These are phyloP conservation scores for Betula pendula DNA, from an alignment of 306 rosid species.

Conservation along the genomic window DNA sequence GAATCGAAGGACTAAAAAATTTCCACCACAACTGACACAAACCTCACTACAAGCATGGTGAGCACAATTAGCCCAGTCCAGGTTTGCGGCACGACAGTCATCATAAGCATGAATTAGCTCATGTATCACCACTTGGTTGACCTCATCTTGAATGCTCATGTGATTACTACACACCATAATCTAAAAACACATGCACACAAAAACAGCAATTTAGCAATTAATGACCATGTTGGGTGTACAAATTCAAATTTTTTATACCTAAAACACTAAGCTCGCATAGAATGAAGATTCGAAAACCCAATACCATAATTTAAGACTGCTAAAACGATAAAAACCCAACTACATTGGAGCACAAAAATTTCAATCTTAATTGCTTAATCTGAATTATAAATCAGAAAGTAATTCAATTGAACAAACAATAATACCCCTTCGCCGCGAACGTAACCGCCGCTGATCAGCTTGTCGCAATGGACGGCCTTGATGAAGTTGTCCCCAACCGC, in stretches of 20 bases:
- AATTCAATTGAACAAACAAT: neutral
- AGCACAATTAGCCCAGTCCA: slow-evolving; percentile 83
- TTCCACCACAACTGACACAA: slow-evolving; percentile 16
- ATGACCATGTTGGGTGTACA: neutral
- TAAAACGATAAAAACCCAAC: neutral
- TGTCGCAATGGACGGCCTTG: slow-evolving; percentile 55
- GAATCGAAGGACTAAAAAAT: neutral
- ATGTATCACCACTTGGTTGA: slow-evolving; percentile 73
- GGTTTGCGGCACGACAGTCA: slow-evolving; percentile 76
- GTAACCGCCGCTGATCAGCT: slow-evolving; percentile 54
- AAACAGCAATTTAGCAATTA: neutral
- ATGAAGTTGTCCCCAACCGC: slow-evolving; percentile 53
- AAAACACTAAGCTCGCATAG: neutral
- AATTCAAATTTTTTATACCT: neutral
- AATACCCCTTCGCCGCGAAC: slow-evolving; percentile 71
- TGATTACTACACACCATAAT: slow-evolving; percentile 71
- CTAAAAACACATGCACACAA: slow-evolving; percentile 37
- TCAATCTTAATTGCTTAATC: neutral
- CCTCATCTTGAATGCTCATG: slow-evolving; percentile 65
- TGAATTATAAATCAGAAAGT: neutral
- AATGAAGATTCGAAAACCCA: neutral
- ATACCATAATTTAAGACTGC: neutral
- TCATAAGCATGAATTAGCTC: slow-evolving; percentile 90
- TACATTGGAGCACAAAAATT: neutral
- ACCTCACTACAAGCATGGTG: slow-evolving; percentile 99